Evolutionary conservation across 129 eudicot species (phyloP).

Genomic region (Erigeron canadensis): DNA sequence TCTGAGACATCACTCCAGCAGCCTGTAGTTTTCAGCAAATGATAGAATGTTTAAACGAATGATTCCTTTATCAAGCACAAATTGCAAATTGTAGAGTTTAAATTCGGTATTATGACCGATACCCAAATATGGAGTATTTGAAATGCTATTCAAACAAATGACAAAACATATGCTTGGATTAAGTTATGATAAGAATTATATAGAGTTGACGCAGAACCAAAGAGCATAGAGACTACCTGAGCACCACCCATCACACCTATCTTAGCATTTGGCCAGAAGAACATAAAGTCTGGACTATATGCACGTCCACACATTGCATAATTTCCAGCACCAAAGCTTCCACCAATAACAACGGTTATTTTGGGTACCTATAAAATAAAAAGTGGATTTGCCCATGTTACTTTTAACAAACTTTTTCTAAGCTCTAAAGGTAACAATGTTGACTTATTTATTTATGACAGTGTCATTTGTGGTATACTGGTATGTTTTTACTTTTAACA

Average conservation of each 20-base stretch:
- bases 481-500: no score
- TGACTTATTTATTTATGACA: neutral
- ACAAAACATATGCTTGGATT: constrained; percentile 2
- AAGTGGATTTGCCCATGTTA: neutral
- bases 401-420: neutral
- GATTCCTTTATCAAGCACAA: neutral
- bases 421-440: neutral
- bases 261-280: constrained; percentile 99
- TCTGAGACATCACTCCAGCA: constrained; percentile 91
- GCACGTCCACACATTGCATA: constrained; percentile 99
- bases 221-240: constrained; percentile 58
- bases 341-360: constrained; percentile 84
- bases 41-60: neutral
- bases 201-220: neutral
- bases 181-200: neutral
- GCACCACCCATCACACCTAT: constrained; percentile 99
- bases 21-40: constrained; percentile 51
- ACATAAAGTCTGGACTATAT: constrained; percentile 93
- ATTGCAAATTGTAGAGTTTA: neutral
- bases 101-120: neutral
- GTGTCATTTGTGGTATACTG: neutral
- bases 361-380: constrained; percentile 71
- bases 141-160: neutral
- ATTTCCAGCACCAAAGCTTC: constrained; percentile 99
- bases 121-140: neutral